phyloP scores from a whole-genome alignment of 352 stramenopile genomes.

The Globisporangium heterothallicum region DNA sequence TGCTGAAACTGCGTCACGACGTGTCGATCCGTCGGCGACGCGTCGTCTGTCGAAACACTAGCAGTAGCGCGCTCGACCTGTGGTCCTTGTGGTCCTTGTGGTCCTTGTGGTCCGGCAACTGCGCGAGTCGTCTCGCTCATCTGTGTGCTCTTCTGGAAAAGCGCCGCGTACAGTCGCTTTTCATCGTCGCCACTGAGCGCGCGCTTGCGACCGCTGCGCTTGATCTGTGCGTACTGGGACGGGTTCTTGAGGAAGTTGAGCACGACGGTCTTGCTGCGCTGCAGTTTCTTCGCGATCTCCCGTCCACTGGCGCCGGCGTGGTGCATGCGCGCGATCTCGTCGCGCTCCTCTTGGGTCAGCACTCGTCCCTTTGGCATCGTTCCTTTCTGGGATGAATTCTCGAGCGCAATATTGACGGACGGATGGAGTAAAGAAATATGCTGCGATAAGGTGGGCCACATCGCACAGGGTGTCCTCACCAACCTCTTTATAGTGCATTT shows the following conservation, averaged over 20 bases:
- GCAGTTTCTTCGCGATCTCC: conserved; percentile 43
- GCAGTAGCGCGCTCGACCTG: too few relatives aligned
- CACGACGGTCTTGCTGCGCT: conserved; percentile 54
- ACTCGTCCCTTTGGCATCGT: conserved; percentile 43
- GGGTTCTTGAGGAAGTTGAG: conserved; percentile 50
- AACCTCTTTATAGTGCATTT: too few relatives aligned
- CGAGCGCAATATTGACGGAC: neutral
- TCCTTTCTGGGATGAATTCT: too few relatives aligned
- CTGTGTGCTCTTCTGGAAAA: conserved; percentile 15
- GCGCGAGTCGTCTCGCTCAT: neutral
- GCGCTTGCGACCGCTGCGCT: conserved; percentile 49
- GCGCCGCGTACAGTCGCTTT: conserved; percentile 28
- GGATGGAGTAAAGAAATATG: neutral
- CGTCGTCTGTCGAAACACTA: neutral
- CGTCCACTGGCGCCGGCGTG: conserved; percentile 30
- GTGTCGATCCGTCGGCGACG: too few relatives aligned
- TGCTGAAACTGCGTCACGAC: too few relatives aligned
- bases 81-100: too few relatives aligned
- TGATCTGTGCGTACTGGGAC: conserved; percentile 37
- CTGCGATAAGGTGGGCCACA: neutral
- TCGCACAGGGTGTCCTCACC: too few relatives aligned
- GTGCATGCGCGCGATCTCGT: conserved; percentile 40
- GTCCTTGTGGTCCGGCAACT: too few relatives aligned
- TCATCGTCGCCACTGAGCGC: conserved; percentile 38
- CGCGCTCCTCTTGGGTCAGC: conserved; percentile 30